Conservation (phyloP, 164 flowering plant species). For the Echeveria elegans region DNA sequence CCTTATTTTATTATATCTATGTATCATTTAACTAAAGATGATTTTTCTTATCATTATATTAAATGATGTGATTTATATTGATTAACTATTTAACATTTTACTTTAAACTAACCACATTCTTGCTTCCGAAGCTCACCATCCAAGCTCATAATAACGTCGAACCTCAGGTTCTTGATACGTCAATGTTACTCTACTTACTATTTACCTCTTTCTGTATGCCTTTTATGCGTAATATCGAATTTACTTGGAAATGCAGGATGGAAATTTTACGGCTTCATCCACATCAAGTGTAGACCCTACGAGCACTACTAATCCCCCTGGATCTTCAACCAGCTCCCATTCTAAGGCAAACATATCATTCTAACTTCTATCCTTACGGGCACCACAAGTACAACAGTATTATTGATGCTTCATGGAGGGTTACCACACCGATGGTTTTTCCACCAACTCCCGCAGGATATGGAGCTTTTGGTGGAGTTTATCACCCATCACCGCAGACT, state of each 20-base stretch:
- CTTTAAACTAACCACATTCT: too few relatives aligned
- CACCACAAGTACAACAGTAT: conserved; percentile 39
- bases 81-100: too few relatives aligned
- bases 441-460: neutral
- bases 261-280: conserved; percentile 20
- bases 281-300: too few relatives aligned
- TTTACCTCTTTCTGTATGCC: neutral
- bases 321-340: conserved; percentile 29
- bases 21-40: too few relatives aligned
- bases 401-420: conserved; percentile 32
- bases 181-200: too few relatives aligned
- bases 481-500: neutral
- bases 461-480: neutral
- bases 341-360: conserved; percentile 35
- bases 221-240: neutral
- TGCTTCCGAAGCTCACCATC: conserved; percentile 21
- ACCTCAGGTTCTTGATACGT: conserved; percentile 19
- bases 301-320: conserved; percentile 16
- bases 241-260: conserved; percentile 22
- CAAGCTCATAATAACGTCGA: conserved; percentile 25
- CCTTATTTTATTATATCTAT: too few relatives aligned
- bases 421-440: conserved; percentile 26
- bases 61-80: too few relatives aligned
- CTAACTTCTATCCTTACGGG: conserved; percentile 32
- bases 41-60: too few relatives aligned